phyloP scores from a whole-genome alignment of 2,329 filamentous ascomycete species.

The Hysterium pulicare region DNA sequence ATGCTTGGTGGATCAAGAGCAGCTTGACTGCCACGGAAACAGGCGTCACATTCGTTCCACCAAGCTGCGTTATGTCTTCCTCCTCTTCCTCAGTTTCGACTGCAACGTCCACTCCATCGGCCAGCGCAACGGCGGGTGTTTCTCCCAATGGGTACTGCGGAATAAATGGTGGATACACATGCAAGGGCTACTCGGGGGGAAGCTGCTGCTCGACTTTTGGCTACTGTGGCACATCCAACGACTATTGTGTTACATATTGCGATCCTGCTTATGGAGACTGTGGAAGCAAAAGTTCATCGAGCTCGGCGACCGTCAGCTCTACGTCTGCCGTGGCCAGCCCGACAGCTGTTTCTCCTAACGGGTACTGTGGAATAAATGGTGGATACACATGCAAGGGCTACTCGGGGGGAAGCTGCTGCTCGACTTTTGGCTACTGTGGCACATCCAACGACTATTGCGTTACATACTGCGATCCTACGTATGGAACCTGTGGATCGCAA shows the following conservation, averaged over 20 bases:
- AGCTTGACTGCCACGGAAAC: conserved; percentile 20
- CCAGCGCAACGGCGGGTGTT: not conserved
- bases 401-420: not conserved
- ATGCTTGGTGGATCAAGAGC: conserved; percentile 49
- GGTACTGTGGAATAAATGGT: not conserved
- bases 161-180: conserved; percentile 7
- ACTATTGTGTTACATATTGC: conserved; percentile 10
- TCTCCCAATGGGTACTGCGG: conserved; percentile 12
- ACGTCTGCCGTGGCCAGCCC: not conserved
- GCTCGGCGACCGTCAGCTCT: not conserved
- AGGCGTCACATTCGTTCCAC: conserved; percentile 4
- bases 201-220: conserved; percentile 16
- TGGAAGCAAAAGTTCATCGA: conserved; percentile 1
- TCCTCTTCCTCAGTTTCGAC: not conserved
- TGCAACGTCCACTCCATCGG: conserved; percentile 7
- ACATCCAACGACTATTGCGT: not conserved
- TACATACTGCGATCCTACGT: not conserved
- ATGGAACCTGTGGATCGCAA: not conserved
- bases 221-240: conserved; percentile 10
- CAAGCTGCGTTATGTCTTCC: conserved; percentile 1
- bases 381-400: not conserved
- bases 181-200: conserved; percentile 12
- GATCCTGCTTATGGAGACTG: conserved; percentile 10
- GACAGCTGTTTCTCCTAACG: not conserved
- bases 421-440: not conserved